Percentiles rank a stretch among this genome's conserved stretches.
Evolutionary conservation across 2,329 filamentous ascomycete genomes (phyloP).

Genomic region (Scytalidium sp.): DNA sequence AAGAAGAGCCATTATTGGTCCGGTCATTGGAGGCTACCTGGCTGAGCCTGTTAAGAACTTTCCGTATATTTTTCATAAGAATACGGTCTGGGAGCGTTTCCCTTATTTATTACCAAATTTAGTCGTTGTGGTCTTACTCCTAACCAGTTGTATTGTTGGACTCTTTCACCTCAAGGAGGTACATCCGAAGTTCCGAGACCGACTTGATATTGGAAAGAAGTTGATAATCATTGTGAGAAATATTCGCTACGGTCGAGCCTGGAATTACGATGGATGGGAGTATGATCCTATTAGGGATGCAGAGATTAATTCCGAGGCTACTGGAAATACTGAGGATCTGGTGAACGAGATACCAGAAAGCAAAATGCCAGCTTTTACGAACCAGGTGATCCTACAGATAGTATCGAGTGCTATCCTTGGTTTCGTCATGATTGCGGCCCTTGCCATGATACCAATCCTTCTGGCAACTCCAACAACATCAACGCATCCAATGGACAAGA

Average conservation of each 20-base stretch:
- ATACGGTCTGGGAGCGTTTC: slow-evolving; percentile 75
- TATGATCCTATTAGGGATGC: neutral
- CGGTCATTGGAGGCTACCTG: slow-evolving; percentile 81
- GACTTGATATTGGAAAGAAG: slow-evolving; percentile 1
- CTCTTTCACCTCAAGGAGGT: neutral
- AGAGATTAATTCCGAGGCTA: neutral
- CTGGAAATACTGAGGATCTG: neutral
- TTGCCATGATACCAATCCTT: slow-evolving; percentile 1
- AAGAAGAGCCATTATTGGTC: slow-evolving; percentile 76
- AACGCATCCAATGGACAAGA: neutral
- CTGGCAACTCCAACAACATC: neutral
- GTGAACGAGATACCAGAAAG: neutral
- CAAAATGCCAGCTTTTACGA: neutral
- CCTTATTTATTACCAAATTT: slow-evolving; percentile 87
- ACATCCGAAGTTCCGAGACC: neutral
- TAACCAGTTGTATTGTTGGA: neutral
- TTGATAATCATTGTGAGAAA: neutral
- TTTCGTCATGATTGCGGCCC: neutral
- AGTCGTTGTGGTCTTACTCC: slow-evolving; percentile 53
- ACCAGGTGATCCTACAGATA: slow-evolving; percentile 2
- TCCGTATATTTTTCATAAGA: slow-evolving; percentile 64
- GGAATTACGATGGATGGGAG: neutral
- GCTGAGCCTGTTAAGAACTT: slow-evolving; percentile 82
- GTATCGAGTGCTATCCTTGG: neutral
- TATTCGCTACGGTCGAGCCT: neutral